Evolutionary conservation across 331 rosid genomes (phyloP).

Genomic region (Saraca asoca): DNA sequence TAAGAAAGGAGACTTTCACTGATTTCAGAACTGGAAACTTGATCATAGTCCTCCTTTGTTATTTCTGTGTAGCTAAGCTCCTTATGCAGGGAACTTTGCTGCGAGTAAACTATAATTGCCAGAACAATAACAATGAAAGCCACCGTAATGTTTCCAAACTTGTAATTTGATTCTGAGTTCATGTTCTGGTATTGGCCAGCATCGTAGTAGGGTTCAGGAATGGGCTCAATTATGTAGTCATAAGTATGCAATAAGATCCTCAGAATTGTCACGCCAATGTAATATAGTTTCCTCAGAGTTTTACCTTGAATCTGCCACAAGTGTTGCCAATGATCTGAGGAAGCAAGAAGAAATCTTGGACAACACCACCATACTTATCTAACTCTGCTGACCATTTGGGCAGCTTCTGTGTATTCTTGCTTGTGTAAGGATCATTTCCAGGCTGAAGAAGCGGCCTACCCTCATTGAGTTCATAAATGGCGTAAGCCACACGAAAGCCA

Average conservation of each 20-base stretch:
- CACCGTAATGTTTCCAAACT: neutral
- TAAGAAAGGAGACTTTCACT: neutral
- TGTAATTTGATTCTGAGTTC: neutral
- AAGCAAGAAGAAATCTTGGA: conserved; percentile 1
- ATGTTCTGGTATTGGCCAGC: neutral
- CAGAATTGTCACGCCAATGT: neutral
- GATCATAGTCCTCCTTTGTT: neutral
- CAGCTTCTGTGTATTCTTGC: neutral
- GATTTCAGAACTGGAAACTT: neutral
- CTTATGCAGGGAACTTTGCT: neutral
- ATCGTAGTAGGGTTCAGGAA: conserved; percentile 4
- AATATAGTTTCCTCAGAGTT: neutral
- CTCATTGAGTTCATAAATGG: neutral
- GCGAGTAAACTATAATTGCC: neutral
- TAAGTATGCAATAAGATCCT: neutral
- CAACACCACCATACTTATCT: neutral
- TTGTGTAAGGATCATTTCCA: neutral
- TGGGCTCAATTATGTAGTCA: neutral
- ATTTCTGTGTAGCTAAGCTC: neutral
- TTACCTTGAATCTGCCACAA: neutral
- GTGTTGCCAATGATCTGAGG: neutral
- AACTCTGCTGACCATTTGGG: neutral
- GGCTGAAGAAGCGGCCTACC: neutral
- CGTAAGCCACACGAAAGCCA: neutral
- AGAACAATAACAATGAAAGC: neutral